These are phyloP conservation scores for Podospora australis DNA, from an alignment of 495 filamentous ascomycete genomes.

Conservation along the genomic window DNA sequence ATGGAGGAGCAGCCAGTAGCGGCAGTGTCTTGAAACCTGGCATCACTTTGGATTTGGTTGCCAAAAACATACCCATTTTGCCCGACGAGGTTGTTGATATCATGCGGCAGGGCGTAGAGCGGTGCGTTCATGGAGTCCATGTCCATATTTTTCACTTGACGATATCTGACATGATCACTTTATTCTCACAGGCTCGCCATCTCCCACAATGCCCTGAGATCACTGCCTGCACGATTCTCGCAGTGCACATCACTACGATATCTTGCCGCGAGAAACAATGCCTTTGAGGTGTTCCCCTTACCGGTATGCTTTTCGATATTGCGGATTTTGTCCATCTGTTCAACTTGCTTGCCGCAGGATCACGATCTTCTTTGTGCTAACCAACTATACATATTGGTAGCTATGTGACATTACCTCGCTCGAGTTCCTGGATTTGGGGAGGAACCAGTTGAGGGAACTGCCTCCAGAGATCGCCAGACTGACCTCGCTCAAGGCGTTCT, in stretches of 20 bases:
- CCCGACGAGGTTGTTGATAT: slow-evolving; percentile 73
- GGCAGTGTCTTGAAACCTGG: slow-evolving; percentile 54
- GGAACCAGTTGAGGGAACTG: slow-evolving; percentile 68
- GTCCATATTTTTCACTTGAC: neutral
- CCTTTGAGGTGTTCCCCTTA: slow-evolving; percentile 67
- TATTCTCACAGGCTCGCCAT: slow-evolving; percentile 74
- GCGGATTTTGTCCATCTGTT: too few species aligned
- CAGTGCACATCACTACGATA: slow-evolving; percentile 70
- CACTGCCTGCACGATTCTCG: slow-evolving; percentile 64
- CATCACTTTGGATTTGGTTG: slow-evolving; percentile 70
- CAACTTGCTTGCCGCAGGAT: neutral
- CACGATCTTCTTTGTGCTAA: neutral
- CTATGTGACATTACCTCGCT: slow-evolving; percentile 74
- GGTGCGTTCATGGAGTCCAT: slow-evolving; percentile 43
- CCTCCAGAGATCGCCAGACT: slow-evolving; percentile 71
- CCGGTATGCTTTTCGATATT: slow-evolving; percentile 55
- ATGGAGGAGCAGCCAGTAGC: slow-evolving; percentile 44
- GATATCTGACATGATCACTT: too few species aligned
- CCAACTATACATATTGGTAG: slow-evolving; percentile 15
- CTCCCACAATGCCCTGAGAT: slow-evolving; percentile 66
- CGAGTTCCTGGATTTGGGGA: slow-evolving; percentile 83
- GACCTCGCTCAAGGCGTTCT: slow-evolving; percentile 63
- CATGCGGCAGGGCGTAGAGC: slow-evolving; percentile 72
- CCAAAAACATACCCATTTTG: slow-evolving; percentile 61
- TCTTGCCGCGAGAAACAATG: slow-evolving; percentile 71